Base-by-base conservation (phyloP, 192 early-diverging fungal species). In the Diversispora epigaea region DNA sequence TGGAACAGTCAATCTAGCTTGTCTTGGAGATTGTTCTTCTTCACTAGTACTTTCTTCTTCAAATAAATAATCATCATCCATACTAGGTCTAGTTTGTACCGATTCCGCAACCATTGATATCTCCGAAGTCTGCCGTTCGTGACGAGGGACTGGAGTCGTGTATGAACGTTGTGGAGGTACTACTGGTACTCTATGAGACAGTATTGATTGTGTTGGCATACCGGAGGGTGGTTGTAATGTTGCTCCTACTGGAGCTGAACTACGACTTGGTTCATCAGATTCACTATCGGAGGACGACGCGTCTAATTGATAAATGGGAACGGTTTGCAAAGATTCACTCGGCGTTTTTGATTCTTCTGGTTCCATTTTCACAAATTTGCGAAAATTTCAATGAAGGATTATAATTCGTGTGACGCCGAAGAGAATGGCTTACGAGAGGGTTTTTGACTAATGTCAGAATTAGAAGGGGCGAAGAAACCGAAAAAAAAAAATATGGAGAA, bases 221-320 rank as follows among this genome's bases (percentile, higher is more conserved):
- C 10, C n/a, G 11, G 32, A 12, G 0, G 15, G 25, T 6, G 52
- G 43, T 25, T 44, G n/a, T 22, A 50, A 32, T 41, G 50, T 12
- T 46, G 56, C 12, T 19, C 25, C 58, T 44, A 65, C 57, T 6
- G 73, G 73, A n/a, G 56, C 10, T 64, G 17, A 47, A 19, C 32
- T 49, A 44, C 17, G 52, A 22, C 15, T 41, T 15, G 49, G 50
- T 14, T 60, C 57, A 19, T 75, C 61, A 40, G 46, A 52, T 12
- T 75, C 73, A 75, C 73, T 75, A 75, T 75, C 73, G 19, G 68
- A 71, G n/a, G 70, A 71, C 17, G 73, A 75, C 45, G 73, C 73
- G 73, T 75, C 73, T 17, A 64, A 49, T 32, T 75, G 32, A 62
- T 75, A 75, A 39, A 75, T 75, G 32, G 73, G 73, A 39, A 75